Percentiles rank a stretch among this genome's conserved stretches.
Evolutionary conservation across 306 rosid genomes (phyloP).

Genomic region (Quercus aquifolioides): DNA sequence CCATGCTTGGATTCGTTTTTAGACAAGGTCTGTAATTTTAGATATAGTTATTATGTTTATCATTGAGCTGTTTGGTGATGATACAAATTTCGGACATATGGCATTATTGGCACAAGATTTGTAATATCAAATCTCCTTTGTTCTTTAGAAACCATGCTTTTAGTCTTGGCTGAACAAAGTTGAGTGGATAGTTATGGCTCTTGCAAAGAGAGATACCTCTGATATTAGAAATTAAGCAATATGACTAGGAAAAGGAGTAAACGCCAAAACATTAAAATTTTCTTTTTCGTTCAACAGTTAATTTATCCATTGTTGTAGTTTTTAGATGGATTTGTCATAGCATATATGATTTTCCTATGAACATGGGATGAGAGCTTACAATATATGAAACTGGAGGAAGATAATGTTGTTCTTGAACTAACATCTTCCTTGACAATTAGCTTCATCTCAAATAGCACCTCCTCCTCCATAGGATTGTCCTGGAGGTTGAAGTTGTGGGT

Average conservation of each 20-base stretch:
- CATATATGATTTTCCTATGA: not conserved
- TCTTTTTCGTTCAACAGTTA: not conserved
- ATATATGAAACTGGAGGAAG: not conserved
- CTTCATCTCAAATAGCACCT: not conserved
- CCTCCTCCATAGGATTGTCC: too few species aligned
- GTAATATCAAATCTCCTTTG: not conserved
- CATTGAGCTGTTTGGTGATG: not conserved
- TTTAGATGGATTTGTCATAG: not conserved
- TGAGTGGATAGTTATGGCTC: not conserved
- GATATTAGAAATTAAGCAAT: not conserved
- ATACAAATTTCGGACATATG: not conserved
- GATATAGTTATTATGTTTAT: conserved; percentile 1
- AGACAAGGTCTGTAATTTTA: conserved; percentile 65
- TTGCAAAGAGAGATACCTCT: not conserved
- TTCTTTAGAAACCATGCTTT: not conserved
- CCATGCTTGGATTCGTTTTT: conserved; percentile 97
- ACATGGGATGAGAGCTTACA: not conserved
- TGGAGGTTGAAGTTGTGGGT: too few species aligned
- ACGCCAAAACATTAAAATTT: not conserved
- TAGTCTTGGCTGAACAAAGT: not conserved
- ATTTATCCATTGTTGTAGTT: not conserved
- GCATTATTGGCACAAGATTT: not conserved
- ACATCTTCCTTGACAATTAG: not conserved
- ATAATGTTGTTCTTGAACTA: not conserved
- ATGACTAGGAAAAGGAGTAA: not conserved